Percentiles rank a stretch among this genome's conserved stretches.
These are phyloP conservation scores for Alternaria sp. DNA, from an alignment of 2,329 filamentous ascomycete species.

Conservation along the genomic window DNA sequence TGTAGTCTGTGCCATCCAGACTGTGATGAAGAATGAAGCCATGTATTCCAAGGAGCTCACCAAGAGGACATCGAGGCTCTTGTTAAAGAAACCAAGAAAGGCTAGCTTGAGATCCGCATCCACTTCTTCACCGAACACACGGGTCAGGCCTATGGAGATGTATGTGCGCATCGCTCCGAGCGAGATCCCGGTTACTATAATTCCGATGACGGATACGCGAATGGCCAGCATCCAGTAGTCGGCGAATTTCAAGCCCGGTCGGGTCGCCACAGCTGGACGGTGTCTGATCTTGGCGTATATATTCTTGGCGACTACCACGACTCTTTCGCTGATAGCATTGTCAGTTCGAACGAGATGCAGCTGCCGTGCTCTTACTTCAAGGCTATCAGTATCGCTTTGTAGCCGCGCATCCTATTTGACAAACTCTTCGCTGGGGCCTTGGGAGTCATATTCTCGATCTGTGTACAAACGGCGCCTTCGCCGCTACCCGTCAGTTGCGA, in stretches of 20 bases:
- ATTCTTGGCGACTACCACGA: background rate
- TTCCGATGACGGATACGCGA: background rate
- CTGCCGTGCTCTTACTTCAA: background rate
- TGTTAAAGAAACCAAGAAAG: constrained; percentile 8
- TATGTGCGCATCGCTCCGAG: background rate
- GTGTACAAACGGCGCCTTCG: background rate
- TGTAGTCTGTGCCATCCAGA: background rate
- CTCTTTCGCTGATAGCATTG: background rate
- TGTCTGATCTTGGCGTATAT: background rate
- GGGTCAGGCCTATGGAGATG: background rate
- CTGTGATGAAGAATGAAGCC: background rate
- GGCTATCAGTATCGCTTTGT: background rate
- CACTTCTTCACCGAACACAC: background rate
- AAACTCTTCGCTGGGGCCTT: background rate
- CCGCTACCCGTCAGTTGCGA: background rate
- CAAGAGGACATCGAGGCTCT: constrained; percentile 5
- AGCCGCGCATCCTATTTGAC: background rate
- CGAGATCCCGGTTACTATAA: background rate
- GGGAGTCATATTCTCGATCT: background rate
- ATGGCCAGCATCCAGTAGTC: background rate
- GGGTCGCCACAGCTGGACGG: background rate
- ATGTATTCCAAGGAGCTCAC: constrained; percentile 8
- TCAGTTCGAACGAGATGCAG: background rate
- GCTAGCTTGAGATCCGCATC: constrained; percentile 7
- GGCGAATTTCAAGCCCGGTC: background rate